phyloP scores from a whole-genome alignment of 139 green algal genomes.

The Medakamo hakoo region DNA sequence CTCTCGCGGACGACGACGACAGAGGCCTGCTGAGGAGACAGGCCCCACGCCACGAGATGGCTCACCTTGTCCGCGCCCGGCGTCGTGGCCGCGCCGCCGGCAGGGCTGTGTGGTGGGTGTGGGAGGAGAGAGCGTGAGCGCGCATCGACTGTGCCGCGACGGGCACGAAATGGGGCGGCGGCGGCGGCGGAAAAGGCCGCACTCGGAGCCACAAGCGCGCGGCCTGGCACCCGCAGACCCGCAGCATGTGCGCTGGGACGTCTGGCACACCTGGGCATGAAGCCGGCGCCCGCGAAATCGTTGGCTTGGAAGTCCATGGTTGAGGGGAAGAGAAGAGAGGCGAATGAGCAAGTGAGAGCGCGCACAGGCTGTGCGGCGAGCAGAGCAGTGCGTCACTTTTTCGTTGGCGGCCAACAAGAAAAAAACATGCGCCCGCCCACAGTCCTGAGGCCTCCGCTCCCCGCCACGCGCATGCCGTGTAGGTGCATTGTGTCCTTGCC shows the following conservation, averaged over 20 bases:
- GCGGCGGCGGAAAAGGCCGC: too few species aligned
- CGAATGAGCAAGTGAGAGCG: too few species aligned
- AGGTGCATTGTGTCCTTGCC: not conserved
- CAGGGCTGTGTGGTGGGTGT: not conserved
- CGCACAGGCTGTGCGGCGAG: conserved; percentile 2
- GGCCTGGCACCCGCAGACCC: not conserved
- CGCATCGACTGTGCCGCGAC: not conserved
- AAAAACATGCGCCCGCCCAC: not conserved
- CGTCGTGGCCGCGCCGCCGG: not conserved
- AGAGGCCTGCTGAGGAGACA: not conserved
- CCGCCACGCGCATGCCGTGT: not conserved
- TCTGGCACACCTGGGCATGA: conserved; percentile 30
- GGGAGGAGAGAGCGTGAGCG: too few species aligned
- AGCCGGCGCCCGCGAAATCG: conserved; percentile 48
- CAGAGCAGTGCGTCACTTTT: conserved; percentile 5
- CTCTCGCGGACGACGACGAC: not conserved
- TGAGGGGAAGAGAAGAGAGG: too few species aligned
- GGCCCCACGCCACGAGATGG: not conserved
- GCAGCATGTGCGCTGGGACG: not conserved
- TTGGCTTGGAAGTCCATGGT: conserved; percentile 4
- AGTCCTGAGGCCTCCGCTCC: not conserved
- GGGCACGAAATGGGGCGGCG: not conserved
- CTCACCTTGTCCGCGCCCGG: not conserved
- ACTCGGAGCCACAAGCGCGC: too few species aligned
- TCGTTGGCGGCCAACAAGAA: not conserved